Evolutionary conservation across 352 stramenopile genomes (phyloP), one percentile per base, ranked within the genome.

Genomic region (Phytophthora quininea): DNA sequence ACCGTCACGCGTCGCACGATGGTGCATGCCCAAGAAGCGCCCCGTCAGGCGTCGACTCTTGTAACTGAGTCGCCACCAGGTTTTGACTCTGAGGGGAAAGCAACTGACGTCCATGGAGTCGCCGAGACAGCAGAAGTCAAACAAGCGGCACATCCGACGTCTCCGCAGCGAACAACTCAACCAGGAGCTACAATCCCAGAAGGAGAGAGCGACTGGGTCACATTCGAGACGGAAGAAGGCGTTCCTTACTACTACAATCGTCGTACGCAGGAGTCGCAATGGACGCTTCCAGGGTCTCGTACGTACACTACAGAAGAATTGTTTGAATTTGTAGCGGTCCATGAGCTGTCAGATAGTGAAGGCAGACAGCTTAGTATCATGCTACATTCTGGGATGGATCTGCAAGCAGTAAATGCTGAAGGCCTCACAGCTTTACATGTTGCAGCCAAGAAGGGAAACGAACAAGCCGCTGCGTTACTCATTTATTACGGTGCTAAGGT

Each of bases 241-340:
- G 62, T 83, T 33, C 62, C 73, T 19, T 94, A 94, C 57, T 93
- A 90, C 69, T 94, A 91, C 71, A 94, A 92, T 32, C 54, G 69
- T 0, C 54, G 50, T 3, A 90, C 80, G 0, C 71, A 89, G 0
- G 76, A 79, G 19, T 92, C 83, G 0, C 86, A 88, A 32, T 94
- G 86, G 86, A 79, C 74, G 11, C 70, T 71, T 4, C 86, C 84
- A 0, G 15, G 58, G 27, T 8, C 33, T 60, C 64, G 29, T 38
- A 57, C 54, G 12, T 55, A 69, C 46, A 47, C 59, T 0, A 61
- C 0, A 12, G 52, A 75, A 30, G 64, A 76, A 48, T 45, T 56
- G 30, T 91, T 50, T 79, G 75, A 32, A 64, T 47, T 46, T 61
- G 76, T 55, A 29, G 71, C 30, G 40, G 47, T 15, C 48, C 59